These are phyloP conservation scores for Lasiodiplodia citricola DNA, from an alignment of 2,329 filamentous ascomycete species.

Conservation along the genomic window DNA sequence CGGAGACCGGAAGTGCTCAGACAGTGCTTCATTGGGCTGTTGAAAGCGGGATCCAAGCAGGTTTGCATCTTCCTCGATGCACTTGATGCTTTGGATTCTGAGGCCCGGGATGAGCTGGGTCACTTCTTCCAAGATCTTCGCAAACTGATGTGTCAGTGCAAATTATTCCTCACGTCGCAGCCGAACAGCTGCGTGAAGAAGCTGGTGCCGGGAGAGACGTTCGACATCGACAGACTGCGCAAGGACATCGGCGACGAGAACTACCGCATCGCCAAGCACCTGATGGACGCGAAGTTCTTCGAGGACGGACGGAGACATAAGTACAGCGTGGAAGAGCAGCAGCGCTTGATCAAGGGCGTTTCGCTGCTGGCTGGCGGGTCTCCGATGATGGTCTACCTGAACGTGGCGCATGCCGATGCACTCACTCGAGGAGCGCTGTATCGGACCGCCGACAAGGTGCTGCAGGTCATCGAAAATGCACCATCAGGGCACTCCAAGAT, in stretches of 20 bases:
- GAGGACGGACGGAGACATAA: not conserved
- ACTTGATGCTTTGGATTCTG: not conserved
- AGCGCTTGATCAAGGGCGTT: not conserved
- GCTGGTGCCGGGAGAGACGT: not conserved
- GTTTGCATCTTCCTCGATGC: constrained; percentile 15
- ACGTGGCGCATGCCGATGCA: not conserved
- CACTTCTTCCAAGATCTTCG: not conserved
- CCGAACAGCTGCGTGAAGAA: not conserved
- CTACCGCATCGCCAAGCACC: not conserved
- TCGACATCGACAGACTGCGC: not conserved
- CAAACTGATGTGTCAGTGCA: not conserved
- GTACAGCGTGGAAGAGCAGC: not conserved
- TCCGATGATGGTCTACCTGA: not conserved
- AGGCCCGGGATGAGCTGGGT: not conserved
- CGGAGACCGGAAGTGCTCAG: not conserved
- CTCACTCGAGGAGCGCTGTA: no score
- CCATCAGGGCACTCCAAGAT: not conserved
- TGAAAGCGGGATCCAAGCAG: not conserved
- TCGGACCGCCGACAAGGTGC: not conserved
- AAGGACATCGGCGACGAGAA: not conserved
- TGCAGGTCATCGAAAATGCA: not conserved
- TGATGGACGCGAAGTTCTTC: not conserved
- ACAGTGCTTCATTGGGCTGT: not conserved
- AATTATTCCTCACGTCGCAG: constrained; percentile 9
- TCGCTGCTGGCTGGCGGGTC: not conserved